These are phyloP conservation scores for Erodium chrysanthum DNA, from an alignment of 441 rosid genomes.

Conservation along the genomic window DNA sequence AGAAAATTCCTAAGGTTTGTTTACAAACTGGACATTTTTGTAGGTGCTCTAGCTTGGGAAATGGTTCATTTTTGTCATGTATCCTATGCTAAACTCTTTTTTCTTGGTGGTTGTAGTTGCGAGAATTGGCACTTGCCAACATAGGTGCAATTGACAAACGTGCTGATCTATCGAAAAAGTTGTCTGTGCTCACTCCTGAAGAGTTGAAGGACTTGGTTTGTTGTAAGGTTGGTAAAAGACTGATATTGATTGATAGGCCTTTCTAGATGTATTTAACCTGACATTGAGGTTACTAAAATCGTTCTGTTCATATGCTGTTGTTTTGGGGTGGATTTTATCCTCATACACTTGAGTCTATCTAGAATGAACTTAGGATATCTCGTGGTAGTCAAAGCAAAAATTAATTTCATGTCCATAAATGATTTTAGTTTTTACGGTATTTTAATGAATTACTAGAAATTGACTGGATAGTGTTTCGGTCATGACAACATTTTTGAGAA, in stretches of 20 bases:
- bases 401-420: not conserved
- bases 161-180: conserved; percentile 77
- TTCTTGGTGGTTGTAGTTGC: conserved; percentile 45
- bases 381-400: not conserved
- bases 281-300: not conserved
- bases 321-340: not conserved
- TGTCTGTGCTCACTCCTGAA: conserved; percentile 64
- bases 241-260: conserved; percentile 5
- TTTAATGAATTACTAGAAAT: not conserved
- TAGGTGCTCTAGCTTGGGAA: conserved; percentile 11
- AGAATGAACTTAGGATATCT: not conserved
- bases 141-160: conserved; percentile 81
- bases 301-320: not conserved
- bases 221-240: conserved; percentile 51
- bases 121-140: conserved; percentile 77
- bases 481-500: not conserved
- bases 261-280: not conserved
- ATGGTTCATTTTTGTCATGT: conserved; percentile 1
- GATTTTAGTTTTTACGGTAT: not conserved
- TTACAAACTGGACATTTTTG: not conserved
- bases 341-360: not conserved
- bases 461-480: not conserved
- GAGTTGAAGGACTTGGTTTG: conserved; percentile 91
- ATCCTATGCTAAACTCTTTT: conserved; percentile 6
- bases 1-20: conserved; percentile 85